Conservation (phyloP, 2,329 filamentous ascomycete species). For the Paracoccidioides lutzii region DNA sequence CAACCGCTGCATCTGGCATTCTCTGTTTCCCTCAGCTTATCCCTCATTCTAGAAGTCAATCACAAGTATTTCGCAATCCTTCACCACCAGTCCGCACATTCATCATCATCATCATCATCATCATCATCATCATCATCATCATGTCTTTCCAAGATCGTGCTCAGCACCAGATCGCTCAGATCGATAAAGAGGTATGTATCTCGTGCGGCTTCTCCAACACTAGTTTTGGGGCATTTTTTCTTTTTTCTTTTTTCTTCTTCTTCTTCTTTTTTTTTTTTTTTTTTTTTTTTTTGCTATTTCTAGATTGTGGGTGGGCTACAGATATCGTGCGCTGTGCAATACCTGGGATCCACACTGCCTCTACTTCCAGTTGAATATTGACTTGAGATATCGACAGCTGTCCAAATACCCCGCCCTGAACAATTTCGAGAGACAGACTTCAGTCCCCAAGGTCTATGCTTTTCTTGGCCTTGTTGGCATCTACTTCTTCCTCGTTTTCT, state of each 20-base stretch:
- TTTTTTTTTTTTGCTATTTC: no score
- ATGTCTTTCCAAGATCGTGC: slow-evolving; percentile 45
- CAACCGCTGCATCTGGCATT: background rate
- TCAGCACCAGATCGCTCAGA: slow-evolving; percentile 51
- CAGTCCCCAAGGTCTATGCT: slow-evolving; percentile 55
- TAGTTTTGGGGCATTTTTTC: background rate
- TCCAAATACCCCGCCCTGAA: slow-evolving; percentile 55
- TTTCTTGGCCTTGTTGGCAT: slow-evolving; percentile 51
- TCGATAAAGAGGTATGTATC: slow-evolving; percentile 52
- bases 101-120: no score
- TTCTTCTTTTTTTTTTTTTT: background rate
- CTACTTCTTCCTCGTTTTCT: slow-evolving; percentile 60
- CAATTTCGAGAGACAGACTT: slow-evolving; percentile 56
- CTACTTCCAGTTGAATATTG: slow-evolving; percentile 8
- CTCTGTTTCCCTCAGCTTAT: background rate
- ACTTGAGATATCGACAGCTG: slow-evolving; percentile 33
- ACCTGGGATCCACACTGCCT: background rate
- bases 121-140: no score
- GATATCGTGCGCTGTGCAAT: no score
- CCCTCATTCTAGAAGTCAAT: background rate
- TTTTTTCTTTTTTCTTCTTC: background rate
- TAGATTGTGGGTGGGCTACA: no score
- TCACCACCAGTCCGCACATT: background rate
- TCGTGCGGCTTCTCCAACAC: slow-evolving; percentile 6
- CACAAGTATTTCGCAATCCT: no score